phyloP scores from a whole-genome alignment of 78 protist genomes.

The Trichosphaerium sp. region DNA sequence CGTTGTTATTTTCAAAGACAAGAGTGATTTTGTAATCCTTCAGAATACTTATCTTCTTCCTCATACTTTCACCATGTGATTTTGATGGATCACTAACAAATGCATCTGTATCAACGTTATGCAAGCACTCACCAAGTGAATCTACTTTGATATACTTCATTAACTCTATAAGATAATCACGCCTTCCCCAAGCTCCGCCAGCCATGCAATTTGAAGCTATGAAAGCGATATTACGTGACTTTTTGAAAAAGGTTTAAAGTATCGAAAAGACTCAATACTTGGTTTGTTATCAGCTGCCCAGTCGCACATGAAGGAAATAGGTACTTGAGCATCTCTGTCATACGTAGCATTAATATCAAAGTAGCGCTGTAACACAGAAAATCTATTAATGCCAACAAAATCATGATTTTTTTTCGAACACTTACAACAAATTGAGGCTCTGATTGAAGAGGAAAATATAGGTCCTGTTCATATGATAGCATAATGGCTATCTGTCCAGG shows the following conservation, averaged over 20 bases:
- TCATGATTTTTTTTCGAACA: not conserved
- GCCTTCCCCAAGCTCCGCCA: slow-evolving; percentile 16
- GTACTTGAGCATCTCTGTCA: not conserved
- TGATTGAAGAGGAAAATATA: too few relatives aligned
- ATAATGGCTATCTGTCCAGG: too few relatives aligned
- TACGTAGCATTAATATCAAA: slow-evolving; percentile 7
- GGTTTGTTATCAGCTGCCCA: slow-evolving; percentile 9
- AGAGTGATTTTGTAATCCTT: slow-evolving; percentile 3
- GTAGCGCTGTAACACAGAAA: not conserved
- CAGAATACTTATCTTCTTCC: slow-evolving; percentile 1
- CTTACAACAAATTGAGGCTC: too few relatives aligned
- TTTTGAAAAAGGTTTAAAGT: too few relatives aligned
- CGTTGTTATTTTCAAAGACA: slow-evolving; percentile 23
- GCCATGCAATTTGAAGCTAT: slow-evolving; percentile 10
- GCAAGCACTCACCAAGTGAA: slow-evolving; percentile 10
- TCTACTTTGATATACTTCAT: slow-evolving; percentile 18
- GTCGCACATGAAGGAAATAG: slow-evolving; percentile 1
- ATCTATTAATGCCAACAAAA: not conserved
- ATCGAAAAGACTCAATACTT: too few relatives aligned
- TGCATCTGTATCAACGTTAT: not conserved
- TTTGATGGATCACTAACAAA: slow-evolving; percentile 4
- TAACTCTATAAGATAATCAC: slow-evolving; percentile 3
- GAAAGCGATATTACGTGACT: too few relatives aligned
- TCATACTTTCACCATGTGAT: slow-evolving; percentile 1
- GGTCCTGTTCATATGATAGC: too few relatives aligned